Evolutionary conservation across 1,284 basidiomycete genomes (phyloP).

Genomic region (Rhizopogon hawkerae): DNA sequence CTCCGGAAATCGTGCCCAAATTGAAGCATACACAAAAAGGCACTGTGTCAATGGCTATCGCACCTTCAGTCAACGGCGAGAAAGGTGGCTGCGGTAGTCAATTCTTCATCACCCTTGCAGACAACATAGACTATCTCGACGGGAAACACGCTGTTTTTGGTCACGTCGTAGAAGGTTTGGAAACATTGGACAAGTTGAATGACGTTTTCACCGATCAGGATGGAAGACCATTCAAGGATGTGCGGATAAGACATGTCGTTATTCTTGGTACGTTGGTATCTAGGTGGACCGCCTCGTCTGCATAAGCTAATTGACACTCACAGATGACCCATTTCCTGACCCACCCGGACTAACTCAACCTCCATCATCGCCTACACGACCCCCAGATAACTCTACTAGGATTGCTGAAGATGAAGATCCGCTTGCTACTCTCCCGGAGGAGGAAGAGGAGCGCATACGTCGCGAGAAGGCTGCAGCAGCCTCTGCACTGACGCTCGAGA

Average conservation of each 20-base stretch:
- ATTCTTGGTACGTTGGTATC: slow-evolving; percentile 63
- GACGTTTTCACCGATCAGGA: slow-evolving; percentile 85
- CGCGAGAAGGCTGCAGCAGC: slow-evolving; percentile 83
- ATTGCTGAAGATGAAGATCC: slow-evolving; percentile 91
- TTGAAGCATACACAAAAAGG: slow-evolving; percentile 84
- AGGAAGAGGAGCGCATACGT: slow-evolving; percentile 72
- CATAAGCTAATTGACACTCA: slow-evolving; percentile 5
- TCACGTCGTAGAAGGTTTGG: slow-evolving; percentile 88
- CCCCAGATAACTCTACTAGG: slow-evolving; percentile 78
- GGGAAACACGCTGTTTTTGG: slow-evolving; percentile 96
- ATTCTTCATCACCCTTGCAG: slow-evolving; percentile 91
- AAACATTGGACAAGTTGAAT: slow-evolving; percentile 89
- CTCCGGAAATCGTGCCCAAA: slow-evolving; percentile 69
- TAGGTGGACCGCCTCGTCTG: slow-evolving; percentile 1
- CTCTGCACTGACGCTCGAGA: slow-evolving; percentile 93
- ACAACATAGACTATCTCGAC: slow-evolving; percentile 91
- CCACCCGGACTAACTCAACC: slow-evolving; percentile 68
- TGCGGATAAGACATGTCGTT: slow-evolving; percentile 87
- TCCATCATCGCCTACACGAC: slow-evolving; percentile 67
- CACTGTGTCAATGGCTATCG: slow-evolving; percentile 93
- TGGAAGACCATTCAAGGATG: slow-evolving; percentile 86
- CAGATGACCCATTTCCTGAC: slow-evolving; percentile 94
- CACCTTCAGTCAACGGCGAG: slow-evolving; percentile 61
- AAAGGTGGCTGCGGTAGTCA: slow-evolving; percentile 85
- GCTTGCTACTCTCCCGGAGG: slow-evolving; percentile 66